These are phyloP conservation scores for Anastatica hierochuntica DNA, from an alignment of 345 rosid genomes.

Conservation along the genomic window DNA sequence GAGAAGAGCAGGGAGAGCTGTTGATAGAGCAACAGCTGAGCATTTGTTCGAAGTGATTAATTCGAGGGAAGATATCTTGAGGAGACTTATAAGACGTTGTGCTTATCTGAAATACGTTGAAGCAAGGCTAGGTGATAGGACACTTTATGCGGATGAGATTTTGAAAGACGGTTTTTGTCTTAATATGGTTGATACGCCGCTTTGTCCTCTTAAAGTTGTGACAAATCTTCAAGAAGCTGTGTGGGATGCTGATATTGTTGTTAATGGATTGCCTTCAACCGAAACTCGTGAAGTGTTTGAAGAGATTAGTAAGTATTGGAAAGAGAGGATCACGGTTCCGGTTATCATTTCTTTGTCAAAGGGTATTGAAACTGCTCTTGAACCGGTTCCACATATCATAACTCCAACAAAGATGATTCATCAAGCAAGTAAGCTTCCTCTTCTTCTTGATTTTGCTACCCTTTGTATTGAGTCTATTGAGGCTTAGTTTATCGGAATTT, in stretches of 20 bases:
- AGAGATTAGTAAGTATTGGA: conserved; percentile 81
- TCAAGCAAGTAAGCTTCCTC: conserved; percentile 64
- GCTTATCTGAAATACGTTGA: conserved; percentile 94
- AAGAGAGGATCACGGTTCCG: conserved; percentile 70
- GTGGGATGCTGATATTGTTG: conserved; percentile 96
- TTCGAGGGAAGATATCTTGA: conserved; percentile 79
- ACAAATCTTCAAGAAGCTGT: conserved; percentile 94
- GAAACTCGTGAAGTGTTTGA: conserved; percentile 78
- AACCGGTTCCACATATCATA: conserved; percentile 67
- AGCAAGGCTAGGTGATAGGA: conserved; percentile 90
- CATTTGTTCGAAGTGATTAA: conserved; percentile 97
- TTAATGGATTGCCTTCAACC: conserved; percentile 92
- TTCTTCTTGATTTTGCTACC: neutral
- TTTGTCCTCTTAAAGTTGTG: conserved; percentile 89
- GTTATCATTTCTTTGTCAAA: conserved; percentile 79
- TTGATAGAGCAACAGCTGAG: conserved; percentile 69
- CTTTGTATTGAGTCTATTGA: conserved; percentile 1
- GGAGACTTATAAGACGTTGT: conserved; percentile 88
- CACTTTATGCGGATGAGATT: conserved; percentile 79
- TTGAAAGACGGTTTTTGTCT: conserved; percentile 93
- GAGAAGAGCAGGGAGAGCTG: conserved; percentile 77
- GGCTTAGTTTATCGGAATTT: neutral
- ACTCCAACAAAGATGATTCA: conserved; percentile 92
- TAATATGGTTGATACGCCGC: conserved; percentile 91
- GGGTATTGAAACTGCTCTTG: conserved; percentile 83